Evolutionary conservation across 1,139 yeast genomes (phyloP).

Genomic region (Hyphopichia pseudoburtonii): DNA sequence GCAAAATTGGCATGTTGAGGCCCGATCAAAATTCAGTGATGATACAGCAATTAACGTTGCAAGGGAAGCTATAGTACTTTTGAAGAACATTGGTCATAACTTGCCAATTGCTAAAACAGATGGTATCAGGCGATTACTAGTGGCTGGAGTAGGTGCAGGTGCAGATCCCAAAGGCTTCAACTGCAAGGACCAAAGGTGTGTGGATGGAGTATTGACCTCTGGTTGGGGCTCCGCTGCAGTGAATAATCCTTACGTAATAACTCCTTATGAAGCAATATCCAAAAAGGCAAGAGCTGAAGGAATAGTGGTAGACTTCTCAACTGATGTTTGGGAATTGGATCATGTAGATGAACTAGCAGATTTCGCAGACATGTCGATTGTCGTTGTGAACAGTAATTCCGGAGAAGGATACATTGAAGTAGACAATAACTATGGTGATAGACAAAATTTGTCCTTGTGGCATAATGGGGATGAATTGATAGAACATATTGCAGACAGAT

Average conservation of each 20-base stretch:
- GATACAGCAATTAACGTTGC: constrained; percentile 55
- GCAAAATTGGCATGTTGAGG: constrained; percentile 57
- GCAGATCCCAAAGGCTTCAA: constrained; percentile 49
- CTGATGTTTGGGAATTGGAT: constrained; percentile 45
- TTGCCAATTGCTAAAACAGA: constrained; percentile 49
- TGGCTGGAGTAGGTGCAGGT: constrained; percentile 52
- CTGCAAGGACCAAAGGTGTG: constrained; percentile 50
- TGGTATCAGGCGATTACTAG: constrained; percentile 42
- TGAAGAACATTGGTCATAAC: constrained; percentile 50
- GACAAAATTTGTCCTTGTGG: constrained; percentile 58
- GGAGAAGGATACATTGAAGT: constrained; percentile 63
- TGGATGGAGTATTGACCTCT: constrained; percentile 46
- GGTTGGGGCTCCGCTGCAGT: constrained; percentile 58
- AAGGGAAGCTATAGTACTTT: constrained; percentile 54
- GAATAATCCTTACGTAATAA: constrained; percentile 51
- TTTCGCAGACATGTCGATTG: constrained; percentile 51
- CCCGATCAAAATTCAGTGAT: constrained; percentile 48
- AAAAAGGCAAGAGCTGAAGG: constrained; percentile 42
- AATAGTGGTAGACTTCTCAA: constrained; percentile 44
- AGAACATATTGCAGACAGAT: constrained; percentile 44
- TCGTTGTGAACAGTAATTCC: constrained; percentile 51
- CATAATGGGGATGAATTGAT: constrained; percentile 60
- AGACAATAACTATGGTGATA: constrained; percentile 61
- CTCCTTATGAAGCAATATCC: constrained; percentile 56
- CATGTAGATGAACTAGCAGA: constrained; percentile 46